A percentile compares a stretch with the other conserved stretches of the same genome.
phyloP scores from a whole-genome alignment of 495 filamentous ascomycete species.

The Aspergillus mulundensis region DNA sequence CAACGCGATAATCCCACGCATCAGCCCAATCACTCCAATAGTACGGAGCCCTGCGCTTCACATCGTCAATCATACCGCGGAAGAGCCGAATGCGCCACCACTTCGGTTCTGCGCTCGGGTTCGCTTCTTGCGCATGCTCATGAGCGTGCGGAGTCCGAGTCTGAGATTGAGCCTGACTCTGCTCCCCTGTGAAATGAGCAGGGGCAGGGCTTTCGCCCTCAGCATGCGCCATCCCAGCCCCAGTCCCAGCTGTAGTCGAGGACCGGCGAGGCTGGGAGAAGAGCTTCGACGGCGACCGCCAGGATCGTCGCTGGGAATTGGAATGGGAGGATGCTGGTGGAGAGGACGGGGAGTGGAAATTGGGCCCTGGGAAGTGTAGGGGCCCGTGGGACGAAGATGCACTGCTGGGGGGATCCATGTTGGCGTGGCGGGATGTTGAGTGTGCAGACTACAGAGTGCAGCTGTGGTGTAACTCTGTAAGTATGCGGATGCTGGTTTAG shows the following conservation, averaged over 20 bases:
- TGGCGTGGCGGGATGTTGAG: background rate
- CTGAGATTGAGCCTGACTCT: background rate
- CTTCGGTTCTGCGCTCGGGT: constrained; percentile 19
- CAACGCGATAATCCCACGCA: constrained; percentile 79
- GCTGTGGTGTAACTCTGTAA: background rate
- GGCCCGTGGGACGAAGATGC: constrained; percentile 20
- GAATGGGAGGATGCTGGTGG: constrained; percentile 20
- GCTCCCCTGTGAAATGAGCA: background rate
- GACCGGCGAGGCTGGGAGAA: constrained; percentile 13
- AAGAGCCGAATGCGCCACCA: constrained; percentile 62
- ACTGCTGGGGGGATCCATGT: constrained; percentile 4
- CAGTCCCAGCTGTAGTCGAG: constrained; percentile 14
- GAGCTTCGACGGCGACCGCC: constrained; percentile 24
- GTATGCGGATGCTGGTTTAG: background rate
- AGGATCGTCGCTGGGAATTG: constrained; percentile 27
- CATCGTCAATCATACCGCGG: constrained; percentile 67
- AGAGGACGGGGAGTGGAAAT: constrained; percentile 21
- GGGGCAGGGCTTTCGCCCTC: background rate
- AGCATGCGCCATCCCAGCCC: constrained; percentile 9
- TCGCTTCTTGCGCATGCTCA: background rate
- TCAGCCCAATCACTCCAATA: constrained; percentile 78
- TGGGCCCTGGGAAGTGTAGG: constrained; percentile 21
- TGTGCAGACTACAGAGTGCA: background rate
- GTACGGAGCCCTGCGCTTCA: constrained; percentile 66
- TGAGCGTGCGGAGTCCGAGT: background rate